Percentiles rank a stretch among this genome's conserved stretches.
Conservation (phyloP, 768 basidiomycete species). For the Pleurotus salmoneostramineus region DNA sequence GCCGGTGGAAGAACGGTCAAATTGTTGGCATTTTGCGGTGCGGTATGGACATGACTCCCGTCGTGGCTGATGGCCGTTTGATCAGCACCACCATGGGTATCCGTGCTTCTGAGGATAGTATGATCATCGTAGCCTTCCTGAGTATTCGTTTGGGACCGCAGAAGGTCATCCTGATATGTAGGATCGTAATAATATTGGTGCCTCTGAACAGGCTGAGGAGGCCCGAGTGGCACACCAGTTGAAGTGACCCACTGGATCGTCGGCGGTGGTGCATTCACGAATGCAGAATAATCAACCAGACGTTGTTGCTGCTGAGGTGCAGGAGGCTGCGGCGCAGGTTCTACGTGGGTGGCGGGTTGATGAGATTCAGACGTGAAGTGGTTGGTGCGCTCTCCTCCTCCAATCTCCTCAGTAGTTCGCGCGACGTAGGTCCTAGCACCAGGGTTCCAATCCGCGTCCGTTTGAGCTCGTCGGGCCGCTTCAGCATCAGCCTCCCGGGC, state of each 20-base stretch:
- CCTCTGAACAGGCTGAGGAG: not conserved
- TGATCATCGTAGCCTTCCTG: not conserved
- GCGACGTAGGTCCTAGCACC: slow-evolving; percentile 8
- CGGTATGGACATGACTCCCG: not conserved
- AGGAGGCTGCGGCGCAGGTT: not conserved
- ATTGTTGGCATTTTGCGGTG: not conserved
- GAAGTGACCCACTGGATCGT: slow-evolving; percentile 4
- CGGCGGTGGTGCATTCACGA: not conserved
- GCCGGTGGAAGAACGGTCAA: not conserved
- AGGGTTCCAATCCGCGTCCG: not conserved
- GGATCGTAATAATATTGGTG: not conserved
- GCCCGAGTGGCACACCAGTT: slow-evolving; percentile 1
- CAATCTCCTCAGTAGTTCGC: not conserved
- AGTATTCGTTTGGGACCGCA: not conserved
- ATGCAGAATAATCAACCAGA: not conserved
- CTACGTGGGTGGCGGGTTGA: not conserved
- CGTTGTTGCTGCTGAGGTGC: not conserved
- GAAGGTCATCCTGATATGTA: not conserved
- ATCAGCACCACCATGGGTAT: not conserved
- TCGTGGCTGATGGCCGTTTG: not conserved
- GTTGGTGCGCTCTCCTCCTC: no score
- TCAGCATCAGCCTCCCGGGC: not conserved
- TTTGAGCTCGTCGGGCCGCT: not conserved
- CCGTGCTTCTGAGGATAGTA: not conserved
- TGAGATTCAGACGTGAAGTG: no score